A percentile compares a stretch with the other conserved stretches of the same genome.
These are phyloP conservation scores for Spathaspora sp. DNA, from an alignment of 805 yeast species.

Conservation along the genomic window DNA sequence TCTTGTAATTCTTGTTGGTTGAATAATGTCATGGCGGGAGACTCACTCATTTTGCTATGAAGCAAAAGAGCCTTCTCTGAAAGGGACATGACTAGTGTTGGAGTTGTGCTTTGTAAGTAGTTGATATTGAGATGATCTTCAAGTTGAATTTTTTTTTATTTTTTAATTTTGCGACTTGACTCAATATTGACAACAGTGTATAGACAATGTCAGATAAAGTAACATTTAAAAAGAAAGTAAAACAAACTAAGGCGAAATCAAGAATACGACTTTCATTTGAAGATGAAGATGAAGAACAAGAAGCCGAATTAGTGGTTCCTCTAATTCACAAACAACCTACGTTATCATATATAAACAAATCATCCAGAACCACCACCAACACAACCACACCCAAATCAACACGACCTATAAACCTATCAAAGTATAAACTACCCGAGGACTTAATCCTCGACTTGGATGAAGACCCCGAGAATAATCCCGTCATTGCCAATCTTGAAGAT, in stretches of 20 bases:
- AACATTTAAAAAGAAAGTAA: conserved; percentile 8
- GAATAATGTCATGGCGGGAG: conserved; percentile 48
- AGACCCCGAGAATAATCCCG: conserved; percentile 13
- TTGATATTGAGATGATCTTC: background rate
- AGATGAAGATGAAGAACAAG: conserved; percentile 14
- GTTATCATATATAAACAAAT: background rate
- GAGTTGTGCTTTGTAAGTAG: background rate
- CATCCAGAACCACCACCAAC: background rate
- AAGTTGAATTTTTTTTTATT: conserved; percentile 2
- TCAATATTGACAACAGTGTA: background rate
- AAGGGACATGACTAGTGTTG: conserved; percentile 12
- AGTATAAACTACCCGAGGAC: conserved; percentile 9
- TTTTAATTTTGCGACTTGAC: background rate
- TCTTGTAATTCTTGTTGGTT: conserved; percentile 66
- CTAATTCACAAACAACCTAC: background rate
- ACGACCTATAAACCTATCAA: conserved; percentile 7
- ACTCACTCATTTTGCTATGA: conserved; percentile 61
- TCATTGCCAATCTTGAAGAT: conserved; percentile 11
- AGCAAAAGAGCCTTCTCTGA: conserved; percentile 51
- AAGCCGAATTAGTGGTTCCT: conserved; percentile 4
- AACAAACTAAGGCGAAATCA: conserved; percentile 4
- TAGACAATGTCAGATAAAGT: background rate
- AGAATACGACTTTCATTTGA: conserved; percentile 13
- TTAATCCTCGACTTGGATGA: conserved; percentile 8
- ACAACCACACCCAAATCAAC: conserved; percentile 2